Percentiles rank a stretch among this genome's conserved stretches.
Conservation (phyloP, 129 eudicot species). For the Erigeron canadensis region DNA sequence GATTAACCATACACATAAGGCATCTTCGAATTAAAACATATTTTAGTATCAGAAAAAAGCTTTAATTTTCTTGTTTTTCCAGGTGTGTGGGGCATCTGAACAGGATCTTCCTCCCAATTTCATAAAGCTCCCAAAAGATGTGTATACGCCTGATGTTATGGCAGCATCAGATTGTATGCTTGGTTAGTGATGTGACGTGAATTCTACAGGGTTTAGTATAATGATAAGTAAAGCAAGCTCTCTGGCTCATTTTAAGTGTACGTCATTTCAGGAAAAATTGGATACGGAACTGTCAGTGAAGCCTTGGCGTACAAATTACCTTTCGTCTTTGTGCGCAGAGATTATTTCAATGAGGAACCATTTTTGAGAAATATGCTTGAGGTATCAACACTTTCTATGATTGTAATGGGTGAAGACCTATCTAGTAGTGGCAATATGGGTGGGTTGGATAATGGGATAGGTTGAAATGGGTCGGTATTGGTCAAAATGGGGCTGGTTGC, state of each 20-base stretch:
- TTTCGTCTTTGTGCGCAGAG: conserved; percentile 93
- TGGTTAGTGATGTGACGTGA: conserved; percentile 52
- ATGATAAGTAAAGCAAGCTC: neutral
- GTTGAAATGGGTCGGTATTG: neutral
- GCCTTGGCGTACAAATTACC: conserved; percentile 94
- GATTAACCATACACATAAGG: neutral
- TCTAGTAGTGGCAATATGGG: neutral
- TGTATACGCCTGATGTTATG: conserved; percentile 89
- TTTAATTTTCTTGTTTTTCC: neutral
- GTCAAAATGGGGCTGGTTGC: no score
- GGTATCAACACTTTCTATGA: conserved; percentile 41
- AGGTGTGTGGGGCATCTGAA: conserved; percentile 97
- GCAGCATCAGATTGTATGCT: conserved; percentile 99
- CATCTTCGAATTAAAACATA: neutral
- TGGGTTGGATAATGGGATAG: conserved; percentile 2
- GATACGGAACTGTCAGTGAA: conserved; percentile 98
- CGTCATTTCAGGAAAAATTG: conserved; percentile 80
- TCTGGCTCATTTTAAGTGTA: conserved; percentile 15
- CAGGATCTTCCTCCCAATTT: conserved; percentile 82
- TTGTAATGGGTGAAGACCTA: neutral
- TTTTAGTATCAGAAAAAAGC: neutral
- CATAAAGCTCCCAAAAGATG: conserved; percentile 85
- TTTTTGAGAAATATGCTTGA: conserved; percentile 98
- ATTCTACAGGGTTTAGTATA: neutral
- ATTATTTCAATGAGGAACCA: conserved; percentile 98